Percentiles rank a stretch among this genome's conserved stretches.
phyloP scores from a whole-genome alignment of 768 basidiomycete genomes.

The Lactifluus hygrophoroides region DNA sequence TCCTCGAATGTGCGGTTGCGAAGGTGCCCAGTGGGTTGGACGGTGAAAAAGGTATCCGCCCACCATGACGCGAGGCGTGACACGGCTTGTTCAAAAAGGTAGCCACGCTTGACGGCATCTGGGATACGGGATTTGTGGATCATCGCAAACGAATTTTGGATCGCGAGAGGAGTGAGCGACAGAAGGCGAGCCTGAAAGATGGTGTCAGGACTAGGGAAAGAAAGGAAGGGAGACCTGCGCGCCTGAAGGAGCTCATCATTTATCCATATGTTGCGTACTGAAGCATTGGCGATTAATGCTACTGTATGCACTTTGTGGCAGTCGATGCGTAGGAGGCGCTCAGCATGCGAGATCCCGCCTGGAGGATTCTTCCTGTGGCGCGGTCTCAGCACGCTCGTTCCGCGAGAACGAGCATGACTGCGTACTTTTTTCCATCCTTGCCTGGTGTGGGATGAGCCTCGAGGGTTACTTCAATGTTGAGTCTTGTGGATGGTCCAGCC shows the following conservation, averaged over 20 bases:
- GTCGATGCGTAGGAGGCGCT: conserved; percentile 66
- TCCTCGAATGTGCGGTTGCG: conserved; percentile 72
- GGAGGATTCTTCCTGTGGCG: conserved; percentile 31
- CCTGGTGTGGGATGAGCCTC: conserved; percentile 34
- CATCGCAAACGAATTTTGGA: conserved; percentile 73
- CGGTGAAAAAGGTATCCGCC: conserved; percentile 60
- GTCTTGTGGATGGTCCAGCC: conserved; percentile 27
- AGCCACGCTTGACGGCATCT: conserved; percentile 71
- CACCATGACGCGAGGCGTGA: conserved; percentile 78
- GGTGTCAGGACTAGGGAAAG: conserved; percentile 10
- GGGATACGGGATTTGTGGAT: conserved; percentile 79
- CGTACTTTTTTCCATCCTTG: conserved; percentile 40
- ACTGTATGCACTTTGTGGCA: conserved; percentile 89
- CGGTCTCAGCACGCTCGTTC: not conserved
- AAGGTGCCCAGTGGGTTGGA: conserved; percentile 56
- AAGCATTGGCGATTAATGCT: conserved; percentile 65
- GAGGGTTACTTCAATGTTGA: conserved; percentile 67
- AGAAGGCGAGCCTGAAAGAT: conserved; percentile 72
- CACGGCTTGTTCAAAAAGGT: conserved; percentile 80
- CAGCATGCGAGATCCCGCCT: conserved; percentile 42
- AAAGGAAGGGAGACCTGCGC: conserved; percentile 22
- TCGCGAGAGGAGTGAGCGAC: conserved; percentile 70
- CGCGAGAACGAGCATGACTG: conserved; percentile 14
- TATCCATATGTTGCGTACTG: conserved; percentile 72
- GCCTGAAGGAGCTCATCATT: conserved; percentile 82